Percentiles rank a stretch among this genome's conserved stretches.
These are phyloP conservation scores for Aspergillus sp. DNA, from an alignment of 2,329 filamentous ascomycete species.

Conservation along the genomic window DNA sequence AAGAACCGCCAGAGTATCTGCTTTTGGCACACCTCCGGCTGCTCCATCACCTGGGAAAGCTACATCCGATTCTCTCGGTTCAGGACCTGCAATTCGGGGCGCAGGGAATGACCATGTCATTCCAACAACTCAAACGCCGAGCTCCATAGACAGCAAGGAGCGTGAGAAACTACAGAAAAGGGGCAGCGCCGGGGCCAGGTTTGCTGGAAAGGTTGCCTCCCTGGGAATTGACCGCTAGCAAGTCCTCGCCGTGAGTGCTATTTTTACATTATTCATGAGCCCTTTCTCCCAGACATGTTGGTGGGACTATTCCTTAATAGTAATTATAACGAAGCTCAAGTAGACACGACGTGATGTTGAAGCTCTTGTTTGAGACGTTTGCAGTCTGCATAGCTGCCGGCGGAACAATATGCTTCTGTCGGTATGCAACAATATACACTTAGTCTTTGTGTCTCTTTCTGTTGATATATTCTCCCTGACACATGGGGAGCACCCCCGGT, in stretches of 20 bases:
- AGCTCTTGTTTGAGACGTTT: conserved; percentile 11
- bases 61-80: conserved; percentile 59
- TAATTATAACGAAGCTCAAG: conserved; percentile 27
- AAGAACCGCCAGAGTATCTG: conserved; percentile 52
- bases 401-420: not conserved
- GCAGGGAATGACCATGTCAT: conserved; percentile 24
- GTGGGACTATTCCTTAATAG: conserved; percentile 10
- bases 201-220: conserved; percentile 54
- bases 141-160: conserved; percentile 50
- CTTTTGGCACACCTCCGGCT: conserved; percentile 41
- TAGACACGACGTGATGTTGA: conserved; percentile 17
- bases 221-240: conserved; percentile 45
- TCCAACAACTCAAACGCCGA: conserved; percentile 31
- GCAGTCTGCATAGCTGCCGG: conserved; percentile 6
- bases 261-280: conserved; percentile 14
- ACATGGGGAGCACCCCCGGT: not conserved
- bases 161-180: conserved; percentile 76
- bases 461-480: not conserved
- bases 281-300: conserved; percentile 9
- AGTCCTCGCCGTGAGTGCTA: not conserved
- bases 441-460: not conserved
- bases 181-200: conserved; percentile 73
- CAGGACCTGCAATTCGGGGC: conserved; percentile 58
- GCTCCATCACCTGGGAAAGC: conserved; percentile 44
- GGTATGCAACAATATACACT: not conserved